Evolutionary conservation across 176 grass and related monocot genomes (phyloP).

Genomic region (Phoenix roebelenii): DNA sequence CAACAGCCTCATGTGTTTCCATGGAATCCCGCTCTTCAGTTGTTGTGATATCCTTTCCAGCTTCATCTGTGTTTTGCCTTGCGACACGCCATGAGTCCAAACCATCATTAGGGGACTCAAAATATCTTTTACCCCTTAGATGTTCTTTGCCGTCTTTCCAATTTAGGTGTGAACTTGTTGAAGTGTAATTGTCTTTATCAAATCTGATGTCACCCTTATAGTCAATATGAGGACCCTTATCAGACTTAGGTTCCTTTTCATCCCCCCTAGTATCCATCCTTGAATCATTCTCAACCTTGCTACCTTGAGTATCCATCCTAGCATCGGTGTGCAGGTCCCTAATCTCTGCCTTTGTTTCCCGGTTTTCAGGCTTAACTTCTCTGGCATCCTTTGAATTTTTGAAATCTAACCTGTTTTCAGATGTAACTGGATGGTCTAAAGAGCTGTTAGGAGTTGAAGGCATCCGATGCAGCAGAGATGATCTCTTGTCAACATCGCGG

Average conservation of each 20-base stretch:
- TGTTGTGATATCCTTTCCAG: slow-evolving; percentile 24
- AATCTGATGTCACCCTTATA: slow-evolving; percentile 42
- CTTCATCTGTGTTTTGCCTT: slow-evolving; percentile 38
- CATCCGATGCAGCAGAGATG: slow-evolving; percentile 33
- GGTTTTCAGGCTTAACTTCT: slow-evolving; percentile 37
- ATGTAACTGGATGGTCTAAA: slow-evolving; percentile 26
- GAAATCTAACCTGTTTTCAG: slow-evolving; percentile 49
- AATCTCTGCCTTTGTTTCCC: slow-evolving; percentile 40
- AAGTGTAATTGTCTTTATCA: slow-evolving; percentile 48
- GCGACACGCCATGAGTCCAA: slow-evolving; percentile 35
- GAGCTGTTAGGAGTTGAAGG: slow-evolving; percentile 32
- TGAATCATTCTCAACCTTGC: slow-evolving; percentile 52
- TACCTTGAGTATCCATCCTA: slow-evolving; percentile 35
- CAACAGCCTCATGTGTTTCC: slow-evolving; percentile 47
- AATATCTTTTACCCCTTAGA: slow-evolving; percentile 40
- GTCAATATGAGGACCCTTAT: slow-evolving; percentile 37
- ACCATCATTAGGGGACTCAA: slow-evolving; percentile 30
- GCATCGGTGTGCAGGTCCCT: slow-evolving; percentile 25
- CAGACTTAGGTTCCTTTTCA: slow-evolving; percentile 43
- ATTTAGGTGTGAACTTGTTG: slow-evolving; percentile 30
- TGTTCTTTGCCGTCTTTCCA: slow-evolving; percentile 65
- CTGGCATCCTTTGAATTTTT: slow-evolving; percentile 46
- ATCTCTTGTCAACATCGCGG: slow-evolving; percentile 64
- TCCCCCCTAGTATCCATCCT: slow-evolving; percentile 36
- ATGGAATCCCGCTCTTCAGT: slow-evolving; percentile 29